These are phyloP conservation scores for Tolypocladium amazonense DNA, from an alignment of 2,329 filamentous ascomycete genomes.

Conservation along the genomic window DNA sequence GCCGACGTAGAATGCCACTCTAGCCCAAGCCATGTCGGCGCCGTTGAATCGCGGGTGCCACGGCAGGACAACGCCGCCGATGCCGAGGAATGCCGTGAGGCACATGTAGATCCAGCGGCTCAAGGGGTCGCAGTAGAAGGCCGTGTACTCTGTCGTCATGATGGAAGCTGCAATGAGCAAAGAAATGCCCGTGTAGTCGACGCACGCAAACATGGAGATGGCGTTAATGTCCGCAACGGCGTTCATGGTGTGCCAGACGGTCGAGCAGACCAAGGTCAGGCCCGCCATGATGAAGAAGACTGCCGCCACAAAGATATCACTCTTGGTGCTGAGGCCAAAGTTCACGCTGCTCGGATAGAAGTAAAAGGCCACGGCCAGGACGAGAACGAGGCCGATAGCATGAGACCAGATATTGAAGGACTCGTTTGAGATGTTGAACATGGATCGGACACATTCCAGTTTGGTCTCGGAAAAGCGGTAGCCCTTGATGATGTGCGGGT, in stretches of 20 bases:
- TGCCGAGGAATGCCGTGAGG: slow-evolving; percentile 68
- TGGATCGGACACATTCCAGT: slow-evolving; percentile 74
- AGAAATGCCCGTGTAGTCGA: slow-evolving; percentile 97
- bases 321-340: slow-evolving; percentile 76
- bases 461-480: slow-evolving; percentile 94
- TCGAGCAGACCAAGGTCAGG: slow-evolving; percentile 90
- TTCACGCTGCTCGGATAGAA: slow-evolving; percentile 86
- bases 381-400: slow-evolving; percentile 75
- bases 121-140: slow-evolving; percentile 92
- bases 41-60: slow-evolving; percentile 97
- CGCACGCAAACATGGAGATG: slow-evolving; percentile 91
- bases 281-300: slow-evolving; percentile 94
- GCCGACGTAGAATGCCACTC: slow-evolving; percentile 84
- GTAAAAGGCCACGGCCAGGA: slow-evolving; percentile 84
- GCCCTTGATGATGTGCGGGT: slow-evolving; percentile 82
- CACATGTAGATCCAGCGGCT: slow-evolving; percentile 81
- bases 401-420: slow-evolving; percentile 98
- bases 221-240: slow-evolving; percentile 82
- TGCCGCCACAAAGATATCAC: slow-evolving; percentile 82
- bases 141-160: slow-evolving; percentile 96
- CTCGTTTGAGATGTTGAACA: slow-evolving; percentile 83
- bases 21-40: slow-evolving; percentile 81
- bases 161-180: slow-evolving; percentile 91
- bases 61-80: slow-evolving; percentile 81
- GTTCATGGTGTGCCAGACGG: slow-evolving; percentile 98